Percentiles rank a stretch among this genome's conserved stretches.
Conservation (phyloP, 805 yeast species). For the Lipomyces yamadae region DNA sequence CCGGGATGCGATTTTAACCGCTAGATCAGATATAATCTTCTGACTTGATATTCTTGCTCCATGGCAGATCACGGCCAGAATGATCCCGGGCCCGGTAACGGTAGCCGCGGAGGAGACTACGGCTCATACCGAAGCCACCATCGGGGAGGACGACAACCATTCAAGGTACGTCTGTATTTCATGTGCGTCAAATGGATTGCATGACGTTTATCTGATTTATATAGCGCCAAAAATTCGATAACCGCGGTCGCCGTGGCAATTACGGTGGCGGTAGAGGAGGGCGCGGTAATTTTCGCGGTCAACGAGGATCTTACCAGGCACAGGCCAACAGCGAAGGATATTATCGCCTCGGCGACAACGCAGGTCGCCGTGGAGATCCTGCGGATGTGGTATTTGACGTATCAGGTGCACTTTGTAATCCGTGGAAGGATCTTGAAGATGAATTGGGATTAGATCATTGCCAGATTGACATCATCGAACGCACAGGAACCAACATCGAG, state of each 20-base stretch:
- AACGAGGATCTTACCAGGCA: not conserved
- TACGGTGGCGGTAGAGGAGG: too few species aligned
- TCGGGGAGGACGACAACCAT: not conserved
- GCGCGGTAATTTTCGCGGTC: conserved; percentile 13
- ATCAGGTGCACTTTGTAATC: conserved; percentile 26
- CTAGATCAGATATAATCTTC: not conserved
- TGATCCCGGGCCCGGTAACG: not conserved
- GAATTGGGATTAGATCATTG: conserved; percentile 18
- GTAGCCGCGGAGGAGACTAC: not conserved
- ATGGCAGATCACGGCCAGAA: not conserved
- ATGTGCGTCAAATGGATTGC: not conserved
- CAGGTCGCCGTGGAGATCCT: not conserved
- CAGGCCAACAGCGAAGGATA: not conserved
- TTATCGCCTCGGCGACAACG: not conserved
- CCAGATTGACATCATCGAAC: conserved; percentile 25
- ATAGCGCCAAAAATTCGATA: conserved; percentile 27
- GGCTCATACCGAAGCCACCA: not conserved
- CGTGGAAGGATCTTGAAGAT: conserved; percentile 32
- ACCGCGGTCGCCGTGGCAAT: conserved; percentile 24
- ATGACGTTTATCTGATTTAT: not conserved
- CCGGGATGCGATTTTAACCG: not conserved
- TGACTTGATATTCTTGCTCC: not conserved
- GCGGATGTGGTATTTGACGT: conserved; percentile 10
- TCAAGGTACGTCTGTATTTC: not conserved
- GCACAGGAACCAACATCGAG: not conserved